Evolutionary conservation across 1,284 basidiomycete genomes (phyloP).

Genomic region (Ustilago esculenta): DNA sequence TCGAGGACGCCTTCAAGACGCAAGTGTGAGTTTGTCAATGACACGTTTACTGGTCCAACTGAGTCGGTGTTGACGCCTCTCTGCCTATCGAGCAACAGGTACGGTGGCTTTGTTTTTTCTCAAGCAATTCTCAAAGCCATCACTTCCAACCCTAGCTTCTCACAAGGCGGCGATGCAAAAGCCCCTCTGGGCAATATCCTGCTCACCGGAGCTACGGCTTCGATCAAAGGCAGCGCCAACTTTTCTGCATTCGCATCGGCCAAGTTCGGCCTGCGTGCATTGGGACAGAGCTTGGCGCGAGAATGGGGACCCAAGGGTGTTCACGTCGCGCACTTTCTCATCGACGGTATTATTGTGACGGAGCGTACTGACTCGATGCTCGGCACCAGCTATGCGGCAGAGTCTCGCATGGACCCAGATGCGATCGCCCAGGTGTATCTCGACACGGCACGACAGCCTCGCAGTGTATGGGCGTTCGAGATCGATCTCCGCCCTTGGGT

Average conservation of each 20-base stretch:
- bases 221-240: slow-evolving; percentile 42
- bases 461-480: slow-evolving; percentile 48
- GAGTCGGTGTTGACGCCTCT: neutral
- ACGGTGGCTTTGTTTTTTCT: slow-evolving; percentile 37
- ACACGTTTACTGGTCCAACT: neutral
- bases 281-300: slow-evolving; percentile 42
- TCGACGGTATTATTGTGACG: slow-evolving; percentile 46
- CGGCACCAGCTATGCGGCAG: slow-evolving; percentile 27
- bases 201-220: slow-evolving; percentile 48
- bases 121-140: slow-evolving; percentile 45
- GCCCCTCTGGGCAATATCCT: slow-evolving; percentile 31
- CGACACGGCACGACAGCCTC: slow-evolving; percentile 33
- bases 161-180: slow-evolving; percentile 2
- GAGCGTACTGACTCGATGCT: slow-evolving; percentile 30
- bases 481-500: slow-evolving; percentile 40
- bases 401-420: slow-evolving; percentile 45
- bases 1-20: slow-evolving; percentile 38
- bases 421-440: slow-evolving; percentile 53
- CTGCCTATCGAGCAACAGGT: neutral
- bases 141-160: slow-evolving; percentile 17
- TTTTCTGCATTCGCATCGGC: slow-evolving; percentile 42
- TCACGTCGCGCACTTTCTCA: slow-evolving; percentile 50
- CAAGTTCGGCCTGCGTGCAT: slow-evolving; percentile 46
- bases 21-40: slow-evolving; percentile 26
- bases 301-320: slow-evolving; percentile 49